Evolutionary conservation across 805 yeast genomes (phyloP), one percentile per base, ranked within the genome.

Genomic region (Metschnikowia noctiluminum): DNA sequence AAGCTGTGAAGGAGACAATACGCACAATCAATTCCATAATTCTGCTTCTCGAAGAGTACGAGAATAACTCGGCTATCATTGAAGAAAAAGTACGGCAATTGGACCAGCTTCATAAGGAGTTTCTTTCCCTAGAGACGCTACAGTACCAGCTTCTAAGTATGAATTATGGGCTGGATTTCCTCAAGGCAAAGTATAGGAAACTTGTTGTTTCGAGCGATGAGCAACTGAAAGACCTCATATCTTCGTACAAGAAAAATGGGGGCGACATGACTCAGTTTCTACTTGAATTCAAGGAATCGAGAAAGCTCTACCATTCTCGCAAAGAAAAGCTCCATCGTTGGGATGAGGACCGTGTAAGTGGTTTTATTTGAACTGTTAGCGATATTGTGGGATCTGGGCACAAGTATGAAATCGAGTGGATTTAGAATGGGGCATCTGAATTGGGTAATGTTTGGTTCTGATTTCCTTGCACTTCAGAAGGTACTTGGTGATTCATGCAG

Each of bases 261-360:
- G 49, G 52, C 26, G 61, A 58, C 21, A 43, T 62, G 38, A 38
- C 40, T 30, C 48, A 40, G 38, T 54, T 62, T 36, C 57, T 65
- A 2, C 50, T 45, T 3, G 48, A 52, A 13, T 67, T 66, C 50
- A 52, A 62, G 35, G 53, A 54, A 27, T 44, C 55, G 21, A 51
- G 74, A 32, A 63, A 59, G 49, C 31, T 35, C 40, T 71, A 69
- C 52, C 76, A 73, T 55, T 52, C 63, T 16, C 57, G 71, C 31
- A 57, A 53, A 40, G 77, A 73, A 52, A 71, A 70, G 55, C 52
- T 71, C 48, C 60, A 69, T 51, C 50, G 78, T 35, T 73, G 77
- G 76, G 61, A 68, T 30, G 78, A 73, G 49, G 77, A 73, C 49
- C 53, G 78, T 31, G 75, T 72, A 0, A 62, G 70, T 31, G 77